These are phyloP conservation scores for Furcasterigmium furcatum DNA, from an alignment of 2,329 filamentous ascomycete species.

Conservation along the genomic window DNA sequence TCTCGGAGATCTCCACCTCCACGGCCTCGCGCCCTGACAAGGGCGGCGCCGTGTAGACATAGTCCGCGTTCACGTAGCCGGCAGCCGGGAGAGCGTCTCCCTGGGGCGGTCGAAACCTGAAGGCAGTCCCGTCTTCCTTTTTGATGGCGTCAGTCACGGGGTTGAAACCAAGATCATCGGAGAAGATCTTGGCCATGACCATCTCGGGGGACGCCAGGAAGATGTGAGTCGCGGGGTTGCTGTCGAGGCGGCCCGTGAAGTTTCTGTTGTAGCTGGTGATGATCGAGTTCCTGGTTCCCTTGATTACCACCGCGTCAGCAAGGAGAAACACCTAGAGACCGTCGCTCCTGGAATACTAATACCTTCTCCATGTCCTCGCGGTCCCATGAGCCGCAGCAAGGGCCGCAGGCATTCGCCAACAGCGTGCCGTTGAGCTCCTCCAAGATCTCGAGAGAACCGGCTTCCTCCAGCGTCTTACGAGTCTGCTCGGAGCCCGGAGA, in stretches of 20 bases:
- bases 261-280: conserved; percentile 99
- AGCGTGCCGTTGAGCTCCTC: conserved; percentile 95
- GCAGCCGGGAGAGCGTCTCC: conserved; percentile 75
- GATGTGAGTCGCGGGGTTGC: conserved; percentile 90
- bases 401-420: conserved; percentile 91
- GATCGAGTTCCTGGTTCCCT: conserved; percentile 94
- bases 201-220: conserved; percentile 91
- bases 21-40: conserved; percentile 70
- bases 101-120: conserved; percentile 76
- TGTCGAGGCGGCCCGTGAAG: conserved; percentile 97
- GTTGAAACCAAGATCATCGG: conserved; percentile 88
- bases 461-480: conserved; percentile 84
- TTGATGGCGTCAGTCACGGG: conserved; percentile 88
- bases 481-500: conserved; percentile 98
- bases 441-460: conserved; percentile 89
- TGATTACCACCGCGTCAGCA: no score
- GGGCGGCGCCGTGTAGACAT: conserved; percentile 96
- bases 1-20: conserved; percentile 78
- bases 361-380: conserved; percentile 91
- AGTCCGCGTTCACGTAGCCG: conserved; percentile 86
- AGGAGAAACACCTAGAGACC: no score
- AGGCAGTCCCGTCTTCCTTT: conserved; percentile 95
- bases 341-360: no score
- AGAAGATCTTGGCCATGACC: conserved; percentile 81
- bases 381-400: conserved; percentile 95